Evolutionary conservation across 139 green algal genomes (phyloP).

Genomic region (Volvox reticuliferus): DNA sequence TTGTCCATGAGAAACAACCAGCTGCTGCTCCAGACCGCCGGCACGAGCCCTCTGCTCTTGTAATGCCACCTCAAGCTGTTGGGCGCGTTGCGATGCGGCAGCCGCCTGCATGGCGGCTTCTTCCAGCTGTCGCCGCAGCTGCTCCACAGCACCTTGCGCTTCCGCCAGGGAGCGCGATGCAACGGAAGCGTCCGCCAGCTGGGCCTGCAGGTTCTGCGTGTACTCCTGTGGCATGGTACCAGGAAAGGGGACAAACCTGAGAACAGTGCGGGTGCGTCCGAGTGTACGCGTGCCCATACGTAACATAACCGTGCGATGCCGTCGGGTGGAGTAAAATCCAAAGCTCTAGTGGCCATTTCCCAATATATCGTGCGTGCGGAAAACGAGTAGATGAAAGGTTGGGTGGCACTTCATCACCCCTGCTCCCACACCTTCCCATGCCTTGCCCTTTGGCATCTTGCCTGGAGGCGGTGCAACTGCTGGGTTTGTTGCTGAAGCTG

Average conservation of each 20-base stretch:
- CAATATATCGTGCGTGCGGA: no score
- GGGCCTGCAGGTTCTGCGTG: not conserved
- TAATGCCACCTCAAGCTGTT: not conserved
- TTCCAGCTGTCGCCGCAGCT: not conserved
- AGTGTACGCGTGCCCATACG: no score
- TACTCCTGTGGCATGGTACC: slow-evolving; percentile 12
- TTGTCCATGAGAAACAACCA: not conserved
- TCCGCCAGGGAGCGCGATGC: not conserved
- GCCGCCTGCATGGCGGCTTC: not conserved
- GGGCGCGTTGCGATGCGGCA: not conserved
- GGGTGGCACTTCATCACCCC: no score
- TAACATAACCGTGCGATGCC: no score
- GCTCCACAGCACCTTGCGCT: not conserved
- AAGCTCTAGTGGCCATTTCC: no score
- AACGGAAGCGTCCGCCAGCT: not conserved
- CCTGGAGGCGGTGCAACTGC: slow-evolving; percentile 27
- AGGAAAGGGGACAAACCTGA: not conserved
- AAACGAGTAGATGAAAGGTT: no score
- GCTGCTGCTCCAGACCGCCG: slow-evolving; percentile 9
- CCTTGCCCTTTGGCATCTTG: not conserved
- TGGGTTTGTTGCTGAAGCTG: slow-evolving; percentile 10
- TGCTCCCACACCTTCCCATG: not conserved
- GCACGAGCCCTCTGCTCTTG: slow-evolving; percentile 9
- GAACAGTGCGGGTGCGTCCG: no score
- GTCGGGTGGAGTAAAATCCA: no score